Evolutionary conservation across 2,329 filamentous ascomycete genomes (phyloP).

Genomic region (Coniochaeta ligniaria): DNA sequence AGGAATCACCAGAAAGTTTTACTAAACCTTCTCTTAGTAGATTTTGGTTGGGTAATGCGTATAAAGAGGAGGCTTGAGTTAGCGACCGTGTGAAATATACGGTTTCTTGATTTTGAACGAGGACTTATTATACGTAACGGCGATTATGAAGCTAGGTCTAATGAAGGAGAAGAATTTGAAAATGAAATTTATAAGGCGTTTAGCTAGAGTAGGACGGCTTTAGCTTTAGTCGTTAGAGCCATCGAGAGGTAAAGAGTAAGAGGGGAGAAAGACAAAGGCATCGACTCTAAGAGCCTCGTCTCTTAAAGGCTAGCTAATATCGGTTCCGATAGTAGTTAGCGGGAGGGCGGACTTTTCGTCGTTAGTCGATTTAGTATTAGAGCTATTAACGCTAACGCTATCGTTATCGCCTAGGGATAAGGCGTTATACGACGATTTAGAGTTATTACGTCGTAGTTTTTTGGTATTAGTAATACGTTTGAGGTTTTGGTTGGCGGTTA

Average conservation of each 20-base stretch:
- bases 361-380: neutral
- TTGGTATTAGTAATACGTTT: slow-evolving; percentile 41
- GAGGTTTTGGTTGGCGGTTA: slow-evolving; percentile 48
- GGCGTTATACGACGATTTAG: neutral
- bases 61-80: too few relatives aligned
- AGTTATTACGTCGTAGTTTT: slow-evolving; percentile 11
- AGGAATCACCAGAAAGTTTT: too few relatives aligned
- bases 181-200: neutral
- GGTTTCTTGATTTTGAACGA: neutral
- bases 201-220: neutral
- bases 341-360: neutral
- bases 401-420: neutral
- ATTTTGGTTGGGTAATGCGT: too few relatives aligned
- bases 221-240: neutral
- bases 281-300: neutral
- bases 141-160: neutral
- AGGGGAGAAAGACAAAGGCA: neutral
- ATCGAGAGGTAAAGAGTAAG: neutral
- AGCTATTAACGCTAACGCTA: neutral
- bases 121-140: neutral
- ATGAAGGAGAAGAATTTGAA: neutral
- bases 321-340: neutral
- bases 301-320: too few relatives aligned
- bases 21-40: too few relatives aligned
- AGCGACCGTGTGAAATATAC: too few relatives aligned